phyloP scores from a whole-genome alignment of 306 rosid genomes.

The Quercus suber region DNA sequence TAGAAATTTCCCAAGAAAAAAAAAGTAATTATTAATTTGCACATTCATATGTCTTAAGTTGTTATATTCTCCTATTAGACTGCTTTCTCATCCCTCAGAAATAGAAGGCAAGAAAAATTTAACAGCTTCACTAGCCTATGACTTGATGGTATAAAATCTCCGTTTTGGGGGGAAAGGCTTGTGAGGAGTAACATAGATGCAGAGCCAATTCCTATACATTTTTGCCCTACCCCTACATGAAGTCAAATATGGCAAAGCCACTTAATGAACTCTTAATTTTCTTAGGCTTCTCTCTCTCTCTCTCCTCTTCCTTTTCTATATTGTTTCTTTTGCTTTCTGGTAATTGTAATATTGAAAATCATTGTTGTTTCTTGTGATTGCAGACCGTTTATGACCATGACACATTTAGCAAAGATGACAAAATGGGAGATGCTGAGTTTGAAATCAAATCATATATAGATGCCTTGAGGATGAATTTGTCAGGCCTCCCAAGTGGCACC shows the following conservation, averaged over 20 bases:
- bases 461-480: conserved; percentile 52
- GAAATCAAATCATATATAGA: conserved; percentile 52
- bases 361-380: conserved; percentile 12
- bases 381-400: conserved; percentile 90
- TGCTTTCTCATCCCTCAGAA: background rate
- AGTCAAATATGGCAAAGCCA: background rate
- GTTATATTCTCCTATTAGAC: background rate
- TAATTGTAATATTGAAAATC: background rate
- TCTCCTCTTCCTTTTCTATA: background rate
- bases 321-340: background rate
- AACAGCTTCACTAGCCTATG: background rate
- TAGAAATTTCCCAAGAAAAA: background rate
- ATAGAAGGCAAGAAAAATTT: background rate
- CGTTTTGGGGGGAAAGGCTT: background rate
- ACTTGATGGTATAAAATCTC: background rate
- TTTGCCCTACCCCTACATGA: background rate
- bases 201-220: background rate
- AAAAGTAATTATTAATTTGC: background rate
- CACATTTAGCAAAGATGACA: conserved; percentile 82
- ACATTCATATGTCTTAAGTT: background rate
- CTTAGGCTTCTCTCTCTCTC: background rate
- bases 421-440: conserved; percentile 86
- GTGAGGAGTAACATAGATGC: background rate
- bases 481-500: conserved; percentile 53
- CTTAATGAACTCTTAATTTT: background rate